phyloP scores from a whole-genome alignment of 2,329 filamentous ascomycete species.

The Nothophoma quercina region DNA sequence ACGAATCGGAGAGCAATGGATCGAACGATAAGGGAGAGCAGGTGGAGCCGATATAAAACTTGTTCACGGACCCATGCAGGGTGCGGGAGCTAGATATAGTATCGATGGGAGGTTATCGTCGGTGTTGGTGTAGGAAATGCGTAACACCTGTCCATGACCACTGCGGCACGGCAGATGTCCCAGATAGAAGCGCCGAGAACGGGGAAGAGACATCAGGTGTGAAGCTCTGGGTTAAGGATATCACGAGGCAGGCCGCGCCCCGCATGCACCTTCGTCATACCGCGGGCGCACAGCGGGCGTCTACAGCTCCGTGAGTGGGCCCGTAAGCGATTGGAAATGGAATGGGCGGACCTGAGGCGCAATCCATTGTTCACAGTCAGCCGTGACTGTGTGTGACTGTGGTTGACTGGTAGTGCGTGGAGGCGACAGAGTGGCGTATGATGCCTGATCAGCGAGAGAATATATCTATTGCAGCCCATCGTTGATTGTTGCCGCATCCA shows the following conservation, averaged over 20 bases:
- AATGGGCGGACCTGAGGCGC: neutral
- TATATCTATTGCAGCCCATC: neutral
- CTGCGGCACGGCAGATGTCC: slow-evolving; percentile 9
- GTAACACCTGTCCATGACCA: slow-evolving; percentile 15
- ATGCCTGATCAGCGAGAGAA: neutral
- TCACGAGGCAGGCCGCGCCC: slow-evolving; percentile 16
- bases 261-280: slow-evolving; percentile 16
- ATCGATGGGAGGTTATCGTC: slow-evolving; percentile 36
- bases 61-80: slow-evolving; percentile 36
- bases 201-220: slow-evolving; percentile 8
- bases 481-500: neutral
- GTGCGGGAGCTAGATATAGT: slow-evolving; percentile 42
- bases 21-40: slow-evolving; percentile 10
- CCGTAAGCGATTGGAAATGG: slow-evolving; percentile 27
- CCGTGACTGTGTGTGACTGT: slow-evolving; percentile 5
- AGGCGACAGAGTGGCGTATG: neutral
- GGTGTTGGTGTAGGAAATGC: slow-evolving; percentile 31
- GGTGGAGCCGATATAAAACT: slow-evolving; percentile 29
- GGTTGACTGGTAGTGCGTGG: neutral
- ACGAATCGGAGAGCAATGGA: slow-evolving; percentile 5
- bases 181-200: slow-evolving; percentile 24
- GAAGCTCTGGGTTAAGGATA: slow-evolving; percentile 3
- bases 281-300: slow-evolving; percentile 9
- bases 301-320: slow-evolving; percentile 24
- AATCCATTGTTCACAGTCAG: neutral